These are phyloP conservation scores for Aspergillus japonicus DNA, from an alignment of 2,329 filamentous ascomycete genomes.

Conservation along the genomic window DNA sequence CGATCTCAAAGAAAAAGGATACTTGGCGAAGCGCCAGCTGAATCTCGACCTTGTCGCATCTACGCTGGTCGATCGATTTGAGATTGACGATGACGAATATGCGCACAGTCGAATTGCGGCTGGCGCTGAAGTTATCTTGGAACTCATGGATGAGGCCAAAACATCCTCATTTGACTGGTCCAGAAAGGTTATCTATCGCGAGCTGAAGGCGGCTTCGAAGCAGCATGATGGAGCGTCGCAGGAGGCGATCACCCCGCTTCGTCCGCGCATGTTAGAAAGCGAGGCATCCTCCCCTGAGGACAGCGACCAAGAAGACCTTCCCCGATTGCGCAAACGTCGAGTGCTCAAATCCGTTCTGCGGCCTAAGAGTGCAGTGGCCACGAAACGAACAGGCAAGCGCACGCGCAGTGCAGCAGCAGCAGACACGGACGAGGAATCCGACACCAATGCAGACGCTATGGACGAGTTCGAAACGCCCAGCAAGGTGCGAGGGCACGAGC, in stretches of 20 bases:
- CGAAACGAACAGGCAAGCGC: slow-evolving; percentile 43
- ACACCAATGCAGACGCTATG: slow-evolving; percentile 32
- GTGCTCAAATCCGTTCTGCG: slow-evolving; percentile 47
- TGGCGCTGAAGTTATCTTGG: slow-evolving; percentile 33
- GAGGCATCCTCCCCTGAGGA: slow-evolving; percentile 36
- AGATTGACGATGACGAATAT: slow-evolving; percentile 35
- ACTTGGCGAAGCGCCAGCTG: slow-evolving; percentile 42
- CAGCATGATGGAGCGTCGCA: slow-evolving; percentile 26
- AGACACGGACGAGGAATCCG: slow-evolving; percentile 24
- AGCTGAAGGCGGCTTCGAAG: slow-evolving; percentile 37
- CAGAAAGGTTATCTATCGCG: slow-evolving; percentile 43
- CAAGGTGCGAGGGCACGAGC: slow-evolving; percentile 33
- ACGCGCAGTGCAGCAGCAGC: slow-evolving; percentile 32
- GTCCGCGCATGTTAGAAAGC: slow-evolving; percentile 25
- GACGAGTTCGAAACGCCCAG: slow-evolving; percentile 36
- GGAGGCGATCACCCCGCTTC: slow-evolving; percentile 35
- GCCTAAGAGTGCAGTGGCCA: slow-evolving; percentile 41
- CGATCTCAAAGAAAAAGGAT: slow-evolving; percentile 41
- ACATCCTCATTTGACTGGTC: slow-evolving; percentile 40
- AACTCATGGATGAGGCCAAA: slow-evolving; percentile 40
- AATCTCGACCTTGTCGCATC: slow-evolving; percentile 35
- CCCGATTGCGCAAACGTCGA: slow-evolving; percentile 27
- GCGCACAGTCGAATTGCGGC: slow-evolving; percentile 37
- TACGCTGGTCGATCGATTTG: slow-evolving; percentile 35
- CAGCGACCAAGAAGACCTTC: slow-evolving; percentile 26